A percentile compares a stretch with the other conserved stretches of the same genome.
Evolutionary conservation across 176 grass and related monocot species (phyloP).

Genomic region (Metroxylon sagu): DNA sequence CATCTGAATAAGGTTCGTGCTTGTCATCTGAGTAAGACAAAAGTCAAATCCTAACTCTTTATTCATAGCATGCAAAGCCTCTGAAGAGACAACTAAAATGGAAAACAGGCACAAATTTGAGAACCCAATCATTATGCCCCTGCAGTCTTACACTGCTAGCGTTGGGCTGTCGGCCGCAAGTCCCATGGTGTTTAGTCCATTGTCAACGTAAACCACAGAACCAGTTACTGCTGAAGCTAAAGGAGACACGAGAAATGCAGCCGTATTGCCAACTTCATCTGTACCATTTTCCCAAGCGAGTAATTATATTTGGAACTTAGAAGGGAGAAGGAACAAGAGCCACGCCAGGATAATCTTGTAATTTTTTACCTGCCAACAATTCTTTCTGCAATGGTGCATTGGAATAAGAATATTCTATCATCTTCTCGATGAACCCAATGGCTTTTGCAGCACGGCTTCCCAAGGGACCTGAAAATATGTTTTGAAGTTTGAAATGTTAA

Average conservation of each 20-base stretch:
- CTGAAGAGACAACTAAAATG: too few relatives aligned
- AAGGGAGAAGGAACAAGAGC: neutral
- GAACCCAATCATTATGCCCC: too few relatives aligned
- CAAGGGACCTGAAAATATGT: conserved; percentile 44
- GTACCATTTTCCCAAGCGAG: conserved; percentile 3
- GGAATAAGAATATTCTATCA: conserved; percentile 70
- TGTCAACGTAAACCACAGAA: conserved; percentile 76
- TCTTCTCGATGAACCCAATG: conserved; percentile 87
- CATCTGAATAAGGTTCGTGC: too few relatives aligned
- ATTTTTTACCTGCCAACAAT: conserved; percentile 47
- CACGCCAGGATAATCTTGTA: neutral
- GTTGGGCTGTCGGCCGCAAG: conserved; percentile 58
- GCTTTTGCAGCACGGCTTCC: conserved; percentile 86
- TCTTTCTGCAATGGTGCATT: conserved; percentile 89
- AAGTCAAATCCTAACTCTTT: too few relatives aligned
- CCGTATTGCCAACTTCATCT: conserved; percentile 79
- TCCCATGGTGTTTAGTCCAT: conserved; percentile 82
- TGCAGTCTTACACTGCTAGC: conserved; percentile 20
- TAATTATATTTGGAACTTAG: neutral
- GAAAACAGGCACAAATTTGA: too few relatives aligned
- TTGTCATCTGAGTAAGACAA: too few relatives aligned
- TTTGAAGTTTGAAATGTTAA: too few relatives aligned
- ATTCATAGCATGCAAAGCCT: too few relatives aligned
- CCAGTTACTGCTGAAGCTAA: conserved; percentile 79
- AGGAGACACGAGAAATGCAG: conserved; percentile 65